Percentiles rank a stretch among this genome's conserved stretches.
Evolutionary conservation across 257 asterid genomes (phyloP).

Genomic region (Solanum peruvianum): DNA sequence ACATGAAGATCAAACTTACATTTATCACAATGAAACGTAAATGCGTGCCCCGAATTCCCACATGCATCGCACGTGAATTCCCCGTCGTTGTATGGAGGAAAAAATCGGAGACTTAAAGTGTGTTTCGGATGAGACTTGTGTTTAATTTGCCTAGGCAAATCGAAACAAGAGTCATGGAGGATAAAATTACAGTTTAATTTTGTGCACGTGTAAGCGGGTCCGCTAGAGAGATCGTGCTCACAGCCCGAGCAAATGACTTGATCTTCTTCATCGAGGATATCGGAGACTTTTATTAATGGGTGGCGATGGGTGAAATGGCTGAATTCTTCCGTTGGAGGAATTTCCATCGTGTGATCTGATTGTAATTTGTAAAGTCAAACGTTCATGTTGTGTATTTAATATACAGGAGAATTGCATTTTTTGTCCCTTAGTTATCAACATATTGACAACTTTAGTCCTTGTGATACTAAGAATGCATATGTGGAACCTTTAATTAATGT

Average conservation of each 20-base stretch:
- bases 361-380: background rate
- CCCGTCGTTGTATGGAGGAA: conserved; percentile 7
- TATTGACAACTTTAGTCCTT: background rate
- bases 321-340: background rate
- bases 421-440: background rate
- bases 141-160: conserved; percentile 12
- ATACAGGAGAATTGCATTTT: background rate
- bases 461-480: background rate
- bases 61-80: conserved; percentile 27
- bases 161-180: conserved; percentile 28
- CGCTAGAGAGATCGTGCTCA: conserved; percentile 1
- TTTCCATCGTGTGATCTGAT: background rate
- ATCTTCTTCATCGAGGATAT: background rate
- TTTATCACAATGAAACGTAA: conserved; percentile 17
- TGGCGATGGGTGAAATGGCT: conserved; percentile 23
- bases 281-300: conserved; percentile 6
- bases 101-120: conserved; percentile 6
- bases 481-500: background rate
- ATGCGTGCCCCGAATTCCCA: conserved; percentile 6
- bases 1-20: conserved; percentile 30
- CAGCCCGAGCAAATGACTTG: conserved; percentile 26
- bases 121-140: conserved; percentile 28
- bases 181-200: conserved; percentile 19
- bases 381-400: background rate
- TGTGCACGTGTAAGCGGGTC: conserved; percentile 19